A percentile compares a stretch with the other conserved stretches of the same genome.
phyloP scores from a whole-genome alignment of 1,284 basidiomycete genomes.

The Austroboletus novae-zelandiae region DNA sequence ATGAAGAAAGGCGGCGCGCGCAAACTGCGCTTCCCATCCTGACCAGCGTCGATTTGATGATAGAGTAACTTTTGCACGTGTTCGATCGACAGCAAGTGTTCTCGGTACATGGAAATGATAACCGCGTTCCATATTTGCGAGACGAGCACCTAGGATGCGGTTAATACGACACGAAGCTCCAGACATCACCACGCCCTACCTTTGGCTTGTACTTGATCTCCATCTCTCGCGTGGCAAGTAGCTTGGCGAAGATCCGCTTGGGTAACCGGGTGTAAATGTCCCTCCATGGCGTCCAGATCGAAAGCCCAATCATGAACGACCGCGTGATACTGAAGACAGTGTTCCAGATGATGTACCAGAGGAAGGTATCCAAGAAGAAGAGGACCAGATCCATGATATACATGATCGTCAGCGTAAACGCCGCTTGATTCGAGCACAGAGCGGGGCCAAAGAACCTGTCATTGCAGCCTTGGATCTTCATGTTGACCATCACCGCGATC shows the following conservation, averaged over 20 bases:
- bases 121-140: slow-evolving; percentile 98
- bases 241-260: slow-evolving; percentile 94
- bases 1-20: slow-evolving; percentile 98
- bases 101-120: slow-evolving; percentile 98
- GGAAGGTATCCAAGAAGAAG: slow-evolving; percentile 97
- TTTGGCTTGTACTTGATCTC: slow-evolving; percentile 98
- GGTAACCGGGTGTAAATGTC: slow-evolving; percentile 94
- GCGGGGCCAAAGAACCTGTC: slow-evolving; percentile 81
- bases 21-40: slow-evolving; percentile 85
- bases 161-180: slow-evolving; percentile 91
- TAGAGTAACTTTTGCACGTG: slow-evolving; percentile 93
- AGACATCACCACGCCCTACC: slow-evolving; percentile 99
- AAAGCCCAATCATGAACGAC: slow-evolving; percentile 86
- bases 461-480: slow-evolving; percentile 81
- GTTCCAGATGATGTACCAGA: slow-evolving; percentile 97
- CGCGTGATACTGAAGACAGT: slow-evolving; percentile 90
- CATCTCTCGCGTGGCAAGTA: slow-evolving; percentile 92
- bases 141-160: slow-evolving; percentile 89
- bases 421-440: slow-evolving; percentile 85
- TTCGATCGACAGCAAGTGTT: slow-evolving; percentile 92
- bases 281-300: slow-evolving; percentile 97
- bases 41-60: slow-evolving; percentile 80
- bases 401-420: slow-evolving; percentile 92
- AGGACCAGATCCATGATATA: slow-evolving; percentile 93
- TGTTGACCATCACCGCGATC: slow-evolving; percentile 88